These are phyloP conservation scores for Persicaria tinctoria DNA, from an alignment of 148 eudicot genomes.

Conservation along the genomic window DNA sequence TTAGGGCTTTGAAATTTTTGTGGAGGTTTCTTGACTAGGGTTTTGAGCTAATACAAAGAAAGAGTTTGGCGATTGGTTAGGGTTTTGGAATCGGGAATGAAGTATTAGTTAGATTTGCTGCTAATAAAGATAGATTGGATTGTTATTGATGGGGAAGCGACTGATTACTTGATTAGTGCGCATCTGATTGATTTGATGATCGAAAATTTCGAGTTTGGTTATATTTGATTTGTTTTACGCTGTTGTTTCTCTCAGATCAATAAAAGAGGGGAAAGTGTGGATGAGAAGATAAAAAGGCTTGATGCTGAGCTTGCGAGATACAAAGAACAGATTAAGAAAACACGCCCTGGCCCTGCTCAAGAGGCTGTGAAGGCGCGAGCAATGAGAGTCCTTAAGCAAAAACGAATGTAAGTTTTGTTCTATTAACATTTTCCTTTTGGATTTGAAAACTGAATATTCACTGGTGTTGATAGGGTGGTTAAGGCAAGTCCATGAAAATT, in stretches of 20 bases:
- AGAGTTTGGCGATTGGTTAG: background rate
- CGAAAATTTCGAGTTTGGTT: background rate
- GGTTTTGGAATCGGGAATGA: background rate
- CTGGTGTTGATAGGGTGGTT: background rate
- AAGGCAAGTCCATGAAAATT: too few species aligned
- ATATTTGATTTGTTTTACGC: background rate
- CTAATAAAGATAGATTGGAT: background rate
- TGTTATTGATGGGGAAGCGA: background rate
- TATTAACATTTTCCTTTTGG: background rate
- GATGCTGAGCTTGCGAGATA: slow-evolving; percentile 80
- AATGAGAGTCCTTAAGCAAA: slow-evolving; percentile 92
- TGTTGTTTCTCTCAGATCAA: slow-evolving; percentile 41
- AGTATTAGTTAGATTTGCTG: background rate
- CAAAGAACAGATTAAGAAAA: slow-evolving; percentile 92
- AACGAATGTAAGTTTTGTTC: slow-evolving; percentile 55
- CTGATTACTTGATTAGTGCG: background rate
- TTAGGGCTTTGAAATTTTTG: background rate
- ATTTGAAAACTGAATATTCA: background rate
- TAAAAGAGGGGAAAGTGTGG: slow-evolving; percentile 86
- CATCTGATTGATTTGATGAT: background rate
- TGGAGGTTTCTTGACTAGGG: too few species aligned
- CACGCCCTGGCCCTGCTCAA: slow-evolving; percentile 95
- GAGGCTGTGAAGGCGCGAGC: slow-evolving; percentile 97
- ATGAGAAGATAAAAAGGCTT: slow-evolving; percentile 89
- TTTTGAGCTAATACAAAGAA: too few species aligned